phyloP scores from a whole-genome alignment of 257 asterid species.

The Jacaranda copaia region DNA sequence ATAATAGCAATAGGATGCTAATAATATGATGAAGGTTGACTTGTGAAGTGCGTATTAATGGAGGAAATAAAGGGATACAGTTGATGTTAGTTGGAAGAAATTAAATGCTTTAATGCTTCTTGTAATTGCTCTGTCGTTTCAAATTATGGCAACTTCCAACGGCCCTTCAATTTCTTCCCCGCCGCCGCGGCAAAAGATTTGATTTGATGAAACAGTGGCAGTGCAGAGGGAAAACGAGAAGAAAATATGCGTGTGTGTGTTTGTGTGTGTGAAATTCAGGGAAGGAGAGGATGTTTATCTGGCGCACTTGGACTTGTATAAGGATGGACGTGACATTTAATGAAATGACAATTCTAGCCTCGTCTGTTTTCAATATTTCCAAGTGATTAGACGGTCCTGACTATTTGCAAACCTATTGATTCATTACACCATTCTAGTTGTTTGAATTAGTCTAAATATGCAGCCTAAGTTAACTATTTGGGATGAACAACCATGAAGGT shows the following conservation, averaged over 20 bases:
- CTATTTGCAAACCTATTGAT: background rate
- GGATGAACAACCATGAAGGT: no score
- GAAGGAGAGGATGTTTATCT: background rate
- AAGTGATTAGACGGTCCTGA: background rate
- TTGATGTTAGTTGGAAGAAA: constrained; percentile 52
- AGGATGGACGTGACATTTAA: background rate
- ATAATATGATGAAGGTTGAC: constrained; percentile 45
- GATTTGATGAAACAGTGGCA: constrained; percentile 25
- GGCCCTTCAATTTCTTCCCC: constrained; percentile 17
- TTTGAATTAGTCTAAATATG: no score
- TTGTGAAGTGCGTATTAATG: constrained; percentile 43
- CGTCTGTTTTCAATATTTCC: background rate
- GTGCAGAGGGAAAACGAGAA: background rate
- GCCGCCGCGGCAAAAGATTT: constrained; percentile 7
- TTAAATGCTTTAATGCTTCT: constrained; percentile 37
- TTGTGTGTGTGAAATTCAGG: constrained; percentile 5
- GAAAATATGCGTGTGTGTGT: background rate
- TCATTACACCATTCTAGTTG: no score
- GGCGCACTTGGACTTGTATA: constrained; percentile 15
- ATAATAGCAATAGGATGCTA: background rate
- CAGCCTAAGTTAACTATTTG: no score
- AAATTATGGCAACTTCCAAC: constrained; percentile 21
- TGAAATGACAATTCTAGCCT: constrained; percentile 35
- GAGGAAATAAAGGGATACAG: constrained; percentile 50
- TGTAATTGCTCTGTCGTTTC: constrained; percentile 31